Evolutionary conservation across 164 flowering plant species (phyloP).

Genomic region (Cinnamomum micranthum): DNA sequence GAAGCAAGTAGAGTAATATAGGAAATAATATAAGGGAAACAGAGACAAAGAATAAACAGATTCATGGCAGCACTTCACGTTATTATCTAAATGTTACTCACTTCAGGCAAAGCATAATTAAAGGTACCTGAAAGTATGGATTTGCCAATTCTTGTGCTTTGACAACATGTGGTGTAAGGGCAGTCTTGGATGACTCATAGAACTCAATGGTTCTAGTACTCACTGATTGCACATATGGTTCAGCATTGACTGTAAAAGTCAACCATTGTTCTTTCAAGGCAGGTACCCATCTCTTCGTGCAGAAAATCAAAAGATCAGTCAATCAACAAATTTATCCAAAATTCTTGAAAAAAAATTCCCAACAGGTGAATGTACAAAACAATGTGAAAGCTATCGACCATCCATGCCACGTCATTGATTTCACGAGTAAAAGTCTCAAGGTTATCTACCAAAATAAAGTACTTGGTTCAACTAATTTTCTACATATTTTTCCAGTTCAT

Average conservation of each 20-base stretch:
- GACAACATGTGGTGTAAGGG: constrained; percentile 56
- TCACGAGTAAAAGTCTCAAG: neutral
- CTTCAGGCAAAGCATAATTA: neutral
- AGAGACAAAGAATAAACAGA: neutral
- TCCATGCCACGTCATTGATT: neutral
- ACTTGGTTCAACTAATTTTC: too few relatives aligned
- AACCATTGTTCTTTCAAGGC: constrained; percentile 65
- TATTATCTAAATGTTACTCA: too few relatives aligned
- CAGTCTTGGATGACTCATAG: constrained; percentile 59
- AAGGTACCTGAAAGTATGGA: constrained; percentile 77
- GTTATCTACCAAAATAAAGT: neutral
- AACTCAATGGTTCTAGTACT: constrained; percentile 47
- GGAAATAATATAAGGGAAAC: neutral
- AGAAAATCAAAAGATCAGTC: neutral
- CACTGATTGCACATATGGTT: constrained; percentile 59
- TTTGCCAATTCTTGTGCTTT: constrained; percentile 55
- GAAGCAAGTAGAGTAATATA: constrained; percentile 3
- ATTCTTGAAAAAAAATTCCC: neutral
- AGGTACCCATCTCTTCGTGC: constrained; percentile 70
- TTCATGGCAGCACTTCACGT: too few relatives aligned
- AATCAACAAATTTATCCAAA: neutral
- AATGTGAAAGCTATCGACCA: neutral
- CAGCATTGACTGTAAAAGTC: constrained; percentile 33
- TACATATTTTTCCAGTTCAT: too few relatives aligned
- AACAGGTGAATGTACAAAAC: neutral